Evolutionary conservation across 345 rosid genomes (phyloP).

Genomic region (Syzygium aqueum): DNA sequence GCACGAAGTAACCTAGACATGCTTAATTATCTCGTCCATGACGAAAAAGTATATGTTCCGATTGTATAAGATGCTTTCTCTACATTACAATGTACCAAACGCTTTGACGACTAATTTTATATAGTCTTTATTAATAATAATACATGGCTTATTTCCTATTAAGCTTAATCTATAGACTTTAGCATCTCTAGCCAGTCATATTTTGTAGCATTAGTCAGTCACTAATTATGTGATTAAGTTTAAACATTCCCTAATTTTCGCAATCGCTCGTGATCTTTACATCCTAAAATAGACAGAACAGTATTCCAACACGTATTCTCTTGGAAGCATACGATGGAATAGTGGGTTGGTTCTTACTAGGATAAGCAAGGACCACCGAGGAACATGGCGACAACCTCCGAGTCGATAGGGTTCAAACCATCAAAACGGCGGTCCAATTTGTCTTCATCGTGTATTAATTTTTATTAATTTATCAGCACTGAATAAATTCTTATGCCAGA

Average conservation of each 20-base stretch:
- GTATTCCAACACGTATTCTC: neutral
- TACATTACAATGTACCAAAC: too few relatives aligned
- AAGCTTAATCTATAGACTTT: neutral
- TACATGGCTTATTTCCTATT: neutral
- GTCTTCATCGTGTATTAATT: neutral
- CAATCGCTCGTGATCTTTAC: neutral
- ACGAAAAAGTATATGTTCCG: too few relatives aligned
- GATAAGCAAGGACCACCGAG: neutral
- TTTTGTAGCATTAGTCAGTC: neutral
- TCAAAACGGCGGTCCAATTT: neutral
- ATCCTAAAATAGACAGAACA: neutral
- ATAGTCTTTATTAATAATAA: too few relatives aligned
- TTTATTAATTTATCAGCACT: neutral
- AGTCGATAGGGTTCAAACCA: neutral
- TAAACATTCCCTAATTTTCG: neutral
- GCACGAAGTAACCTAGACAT: neutral
- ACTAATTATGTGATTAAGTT: neutral
- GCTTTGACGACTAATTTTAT: too few relatives aligned
- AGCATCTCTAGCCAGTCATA: neutral
- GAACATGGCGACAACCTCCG: neutral
- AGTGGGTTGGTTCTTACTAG: neutral
- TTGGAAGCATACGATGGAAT: neutral
- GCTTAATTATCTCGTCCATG: neutral
- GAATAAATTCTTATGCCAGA: neutral
- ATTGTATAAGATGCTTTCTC: too few relatives aligned